Base-by-base conservation (phyloP, 192 early-diverging fungal genomes). In the Backusella australiensis region DNA sequence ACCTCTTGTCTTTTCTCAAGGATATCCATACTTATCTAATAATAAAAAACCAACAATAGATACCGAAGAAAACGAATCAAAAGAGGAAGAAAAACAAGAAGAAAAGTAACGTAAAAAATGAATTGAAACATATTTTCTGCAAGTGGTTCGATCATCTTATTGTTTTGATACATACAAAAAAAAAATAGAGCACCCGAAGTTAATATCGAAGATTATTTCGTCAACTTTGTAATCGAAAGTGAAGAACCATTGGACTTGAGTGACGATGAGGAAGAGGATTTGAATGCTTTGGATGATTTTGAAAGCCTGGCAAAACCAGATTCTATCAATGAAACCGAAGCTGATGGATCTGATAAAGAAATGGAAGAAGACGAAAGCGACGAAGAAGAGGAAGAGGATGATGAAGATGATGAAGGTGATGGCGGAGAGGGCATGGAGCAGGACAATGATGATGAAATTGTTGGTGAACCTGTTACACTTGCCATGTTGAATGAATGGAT, bases 401-500 rank as follows among this genome's bases (percentile, higher is more conserved):
- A 39, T 0, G 38, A 39, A 0, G 65, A 76, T 9, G 81, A 82
- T 8, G 67, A 78, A 19, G 74, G 77, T 15, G 85, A 84, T 0
- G 82, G 78, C 34, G 75, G 78, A 14, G 80, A 84, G 12, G 76
- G 81, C 12, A 38, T 70, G 29, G 80, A 82, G 3, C 69, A 77
- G 14, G 80, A 78, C 36, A 70, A 76, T 34, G 74, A 46, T 69
- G 72, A 71, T 21, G 87, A 87, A 46, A 29, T 74, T 14, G 78
- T 63, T 26, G 56, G 66, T 4, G 77, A 75, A 21, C 79, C 84
- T 14, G 87, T 98, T 1, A 98, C 96, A 23, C 74, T 78, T 5
- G 84, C 86, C 11, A 85, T 89, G 49, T 77, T 75, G 8, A 83
- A 84, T 17, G 86, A 85, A 53, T 89, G 91, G 71, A 81, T 81